Conservation (phyloP, 768 basidiomycete genomes). For the Boletus fagicola region DNA sequence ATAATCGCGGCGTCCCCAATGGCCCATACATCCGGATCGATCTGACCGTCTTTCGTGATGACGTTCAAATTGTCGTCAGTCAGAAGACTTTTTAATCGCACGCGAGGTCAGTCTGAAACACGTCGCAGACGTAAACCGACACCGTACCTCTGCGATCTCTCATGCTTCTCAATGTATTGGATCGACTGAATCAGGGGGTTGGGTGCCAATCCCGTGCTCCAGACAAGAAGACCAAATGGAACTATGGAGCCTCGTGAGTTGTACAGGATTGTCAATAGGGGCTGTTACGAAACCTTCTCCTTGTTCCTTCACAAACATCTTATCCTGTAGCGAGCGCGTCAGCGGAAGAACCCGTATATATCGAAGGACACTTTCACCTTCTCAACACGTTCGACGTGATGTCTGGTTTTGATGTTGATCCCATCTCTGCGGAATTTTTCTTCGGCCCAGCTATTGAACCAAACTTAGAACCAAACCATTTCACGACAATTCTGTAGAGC, state of each 20-base stretch:
- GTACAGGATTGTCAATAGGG: constrained; percentile 5
- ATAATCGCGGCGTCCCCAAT: constrained; percentile 77
- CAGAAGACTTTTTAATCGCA: constrained; percentile 36
- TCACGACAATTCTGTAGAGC: constrained; percentile 15
- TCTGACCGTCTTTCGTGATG: constrained; percentile 49
- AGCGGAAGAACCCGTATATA: constrained; percentile 11
- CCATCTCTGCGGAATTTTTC: constrained; percentile 73
- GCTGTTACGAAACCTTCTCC: constrained; percentile 53
- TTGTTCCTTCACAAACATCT: constrained; percentile 66
- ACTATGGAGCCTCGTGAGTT: constrained; percentile 41
- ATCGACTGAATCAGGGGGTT: constrained; percentile 74
- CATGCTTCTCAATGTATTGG: constrained; percentile 57
- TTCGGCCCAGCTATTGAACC: constrained; percentile 54
- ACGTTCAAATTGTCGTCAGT: constrained; percentile 64
- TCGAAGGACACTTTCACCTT: constrained; percentile 37
- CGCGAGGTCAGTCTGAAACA: constrained; percentile 17
- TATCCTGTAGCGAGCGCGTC: constrained; percentile 43
- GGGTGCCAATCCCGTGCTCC: constrained; percentile 83
- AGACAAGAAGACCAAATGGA: constrained; percentile 79
- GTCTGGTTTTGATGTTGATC: constrained; percentile 66
- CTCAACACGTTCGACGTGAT: constrained; percentile 71
- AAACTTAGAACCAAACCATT: constrained; percentile 1
- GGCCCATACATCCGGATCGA: constrained; percentile 70
- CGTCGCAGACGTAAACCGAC: constrained; percentile 29
- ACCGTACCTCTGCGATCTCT: constrained; percentile 50